Base-by-base conservation (phyloP, 495 filamentous ascomycete species). In the Halenospora varia region DNA sequence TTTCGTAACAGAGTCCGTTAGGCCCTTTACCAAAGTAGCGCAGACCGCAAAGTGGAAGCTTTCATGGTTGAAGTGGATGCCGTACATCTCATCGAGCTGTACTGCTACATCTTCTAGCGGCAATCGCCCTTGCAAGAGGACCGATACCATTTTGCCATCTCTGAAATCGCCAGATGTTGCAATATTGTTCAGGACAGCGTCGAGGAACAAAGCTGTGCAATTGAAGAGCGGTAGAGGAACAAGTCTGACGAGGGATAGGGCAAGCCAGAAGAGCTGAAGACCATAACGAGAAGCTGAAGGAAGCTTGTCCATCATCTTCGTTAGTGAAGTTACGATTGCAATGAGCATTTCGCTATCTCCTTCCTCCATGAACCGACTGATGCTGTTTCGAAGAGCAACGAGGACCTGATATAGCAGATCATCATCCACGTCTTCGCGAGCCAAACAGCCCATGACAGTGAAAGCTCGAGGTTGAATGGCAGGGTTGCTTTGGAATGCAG, bases 261-360 rank as follows among this genome's bases (percentile, higher is more conserved):
- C 84, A 18, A 87, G 70, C 84, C 84, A 87, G 65, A 87, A 87
- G 3, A 87, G 71, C 63, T 87, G 84, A n/a, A 83, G 64, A 2
- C 82, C 81, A 65, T 87, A 87, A 23, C 84, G 77, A 24, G 82
- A 86, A 1, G 81, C 75, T 18, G 78, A 74, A 15, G 82, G 80
- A 24, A 87, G 74, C 63, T 87, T 86, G 35, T 77, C 76, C 74
- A 86, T 84, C 82, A 87, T 85, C 66, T 87, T 87, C 26, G 83
- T 83, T 23, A 87, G 64, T 19, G 79, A 76, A 11, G 79, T 84
- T 11, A 86, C 74, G 55, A 87, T 84, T 20, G 82, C 75, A n/a
- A 82, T 77, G 26, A 87, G 75, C 82, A 87, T 84, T 51, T 87
- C 84, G 63, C 74, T 77, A 63, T 81, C 82, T 50, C 70, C 76